Evolutionary conservation across 371 early-diverging fungal species (phyloP).

Genomic region (Funneliformis caledonium): DNA sequence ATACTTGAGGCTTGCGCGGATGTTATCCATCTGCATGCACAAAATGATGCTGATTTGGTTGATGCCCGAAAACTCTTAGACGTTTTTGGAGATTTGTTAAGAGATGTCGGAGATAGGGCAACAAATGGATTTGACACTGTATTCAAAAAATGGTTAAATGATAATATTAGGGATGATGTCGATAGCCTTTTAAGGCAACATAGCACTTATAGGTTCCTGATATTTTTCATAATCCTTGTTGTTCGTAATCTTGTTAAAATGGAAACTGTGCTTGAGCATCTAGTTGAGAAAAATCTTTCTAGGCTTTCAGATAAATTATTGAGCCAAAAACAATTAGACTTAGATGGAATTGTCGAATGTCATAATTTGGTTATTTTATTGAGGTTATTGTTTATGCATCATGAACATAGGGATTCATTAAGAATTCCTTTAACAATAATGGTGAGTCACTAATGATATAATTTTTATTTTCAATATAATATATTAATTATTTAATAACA

Average conservation of each 20-base stretch:
- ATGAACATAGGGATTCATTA: background rate
- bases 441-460: background rate
- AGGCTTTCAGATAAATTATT: slow-evolving; percentile 4
- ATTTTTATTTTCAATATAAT: background rate
- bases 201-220: slow-evolving; percentile 5
- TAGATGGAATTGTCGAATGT: slow-evolving; percentile 2
- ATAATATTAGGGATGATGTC: slow-evolving; percentile 1
- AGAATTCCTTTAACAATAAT: slow-evolving; percentile 7
- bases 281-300: background rate
- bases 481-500: background rate
- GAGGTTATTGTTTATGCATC: slow-evolving; percentile 28
- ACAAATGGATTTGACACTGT: slow-evolving; percentile 25
- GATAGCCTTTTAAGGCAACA: background rate
- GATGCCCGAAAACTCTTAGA: slow-evolving; percentile 2
- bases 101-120: slow-evolving; percentile 29
- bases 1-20: slow-evolving; percentile 21
- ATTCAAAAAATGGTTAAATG: slow-evolving; percentile 26
- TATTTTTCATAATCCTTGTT: slow-evolving; percentile 26
- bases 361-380: slow-evolving; percentile 20
- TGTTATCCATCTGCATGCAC: background rate
- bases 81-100: slow-evolving; percentile 35
- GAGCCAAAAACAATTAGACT: background rate
- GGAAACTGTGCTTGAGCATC: slow-evolving; percentile 1
- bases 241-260: slow-evolving; percentile 16
- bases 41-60: background rate